A percentile compares a stretch with the other conserved stretches of the same genome.
These are phyloP conservation scores for Penicillium arizonense DNA, from an alignment of 495 filamentous ascomycete genomes.

Conservation along the genomic window DNA sequence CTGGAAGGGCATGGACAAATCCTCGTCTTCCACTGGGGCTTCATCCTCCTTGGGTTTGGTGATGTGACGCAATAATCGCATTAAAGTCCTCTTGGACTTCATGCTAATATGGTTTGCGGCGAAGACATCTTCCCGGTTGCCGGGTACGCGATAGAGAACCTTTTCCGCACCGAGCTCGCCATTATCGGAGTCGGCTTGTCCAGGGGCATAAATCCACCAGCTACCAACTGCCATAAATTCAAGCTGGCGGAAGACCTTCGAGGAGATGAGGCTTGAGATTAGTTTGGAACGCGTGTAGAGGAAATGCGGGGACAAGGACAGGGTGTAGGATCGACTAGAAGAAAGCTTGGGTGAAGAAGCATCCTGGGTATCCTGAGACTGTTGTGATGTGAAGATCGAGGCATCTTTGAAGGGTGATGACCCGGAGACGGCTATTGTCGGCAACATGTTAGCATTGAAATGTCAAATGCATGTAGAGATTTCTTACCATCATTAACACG, in stretches of 20 bases:
- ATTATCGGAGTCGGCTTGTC: constrained; percentile 8
- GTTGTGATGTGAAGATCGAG: constrained; percentile 22
- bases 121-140: constrained; percentile 85
- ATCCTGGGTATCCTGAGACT: constrained; percentile 17
- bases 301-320: constrained; percentile 82
- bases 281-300: constrained; percentile 81
- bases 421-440: constrained; percentile 29
- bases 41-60: constrained; percentile 33
- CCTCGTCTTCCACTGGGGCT: constrained; percentile 24
- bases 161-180: constrained; percentile 11
- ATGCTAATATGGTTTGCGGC: constrained; percentile 67
- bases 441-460: constrained; percentile 22
- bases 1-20: constrained; percentile 49
- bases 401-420: constrained; percentile 40
- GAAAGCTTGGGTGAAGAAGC: constrained; percentile 41
- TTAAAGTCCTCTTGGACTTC: constrained; percentile 75
- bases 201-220: constrained; percentile 71
- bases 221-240: constrained; percentile 94
- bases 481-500: constrained; percentile 46
- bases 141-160: constrained; percentile 64
- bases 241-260: constrained; percentile 80
- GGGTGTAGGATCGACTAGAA: constrained; percentile 73
- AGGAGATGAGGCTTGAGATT: constrained; percentile 76
- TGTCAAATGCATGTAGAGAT: background rate
- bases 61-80: constrained; percentile 79